These are phyloP conservation scores for Neopestalotiopsis sp. DNA, from an alignment of 2,329 filamentous ascomycete species.

Conservation along the genomic window DNA sequence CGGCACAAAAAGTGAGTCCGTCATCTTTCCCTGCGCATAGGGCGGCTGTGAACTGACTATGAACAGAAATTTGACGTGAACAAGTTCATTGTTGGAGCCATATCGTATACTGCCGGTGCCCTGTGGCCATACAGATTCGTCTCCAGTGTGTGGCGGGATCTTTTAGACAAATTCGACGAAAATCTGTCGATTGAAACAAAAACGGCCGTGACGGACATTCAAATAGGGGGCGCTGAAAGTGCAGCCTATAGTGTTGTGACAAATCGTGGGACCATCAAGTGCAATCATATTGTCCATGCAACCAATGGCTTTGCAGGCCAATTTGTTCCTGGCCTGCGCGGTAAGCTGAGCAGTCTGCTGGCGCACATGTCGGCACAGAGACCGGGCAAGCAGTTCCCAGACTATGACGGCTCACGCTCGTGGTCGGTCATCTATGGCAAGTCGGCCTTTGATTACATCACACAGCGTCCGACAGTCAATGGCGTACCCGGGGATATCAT, in stretches of 20 bases:
- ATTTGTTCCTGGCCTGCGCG: slow-evolving; percentile 54
- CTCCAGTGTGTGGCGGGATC: slow-evolving; percentile 48
- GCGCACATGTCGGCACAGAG: slow-evolving; percentile 58
- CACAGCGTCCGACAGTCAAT: slow-evolving; percentile 45
- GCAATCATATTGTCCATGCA: slow-evolving; percentile 60
- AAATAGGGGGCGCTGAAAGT: background rate
- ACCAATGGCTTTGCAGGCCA: slow-evolving; percentile 61
- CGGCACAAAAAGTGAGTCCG: slow-evolving; percentile 36
- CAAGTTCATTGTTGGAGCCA: slow-evolving; percentile 43
- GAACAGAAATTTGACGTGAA: slow-evolving; percentile 42
- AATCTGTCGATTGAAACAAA: slow-evolving; percentile 44
- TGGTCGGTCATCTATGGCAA: slow-evolving; percentile 55
- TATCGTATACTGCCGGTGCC: slow-evolving; percentile 53
- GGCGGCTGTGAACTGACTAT: background rate
- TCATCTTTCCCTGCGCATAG: background rate
- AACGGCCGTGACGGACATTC: slow-evolving; percentile 36
- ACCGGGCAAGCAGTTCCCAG: slow-evolving; percentile 42
- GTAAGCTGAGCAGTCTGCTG: slow-evolving; percentile 49
- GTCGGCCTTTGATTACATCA: slow-evolving; percentile 57
- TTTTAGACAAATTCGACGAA: slow-evolving; percentile 40
- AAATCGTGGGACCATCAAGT: slow-evolving; percentile 46
- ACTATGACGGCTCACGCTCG: slow-evolving; percentile 43
- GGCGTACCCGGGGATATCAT: slow-evolving; percentile 50
- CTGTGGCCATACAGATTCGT: slow-evolving; percentile 59
- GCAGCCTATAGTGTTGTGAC: slow-evolving; percentile 52